Conservation (phyloP, 2,329 filamentous ascomycete genomes). For the Sphaerostilbella broomeana region DNA sequence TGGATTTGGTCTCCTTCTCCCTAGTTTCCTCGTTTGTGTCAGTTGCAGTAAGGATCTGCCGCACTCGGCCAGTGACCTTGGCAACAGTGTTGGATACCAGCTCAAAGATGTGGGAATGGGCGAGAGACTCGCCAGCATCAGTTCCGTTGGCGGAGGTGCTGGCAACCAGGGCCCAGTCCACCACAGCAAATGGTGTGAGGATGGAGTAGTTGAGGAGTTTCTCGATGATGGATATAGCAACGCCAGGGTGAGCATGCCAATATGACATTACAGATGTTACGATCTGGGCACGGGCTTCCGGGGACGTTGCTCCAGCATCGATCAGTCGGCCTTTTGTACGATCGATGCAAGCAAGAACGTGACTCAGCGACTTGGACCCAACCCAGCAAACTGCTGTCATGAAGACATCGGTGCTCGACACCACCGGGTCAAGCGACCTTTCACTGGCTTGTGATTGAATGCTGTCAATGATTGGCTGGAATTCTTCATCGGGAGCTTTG, state of each 20-base stretch:
- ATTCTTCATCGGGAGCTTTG: constrained; percentile 79
- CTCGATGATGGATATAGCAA: constrained; percentile 87
- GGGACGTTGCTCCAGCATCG: constrained; percentile 66
- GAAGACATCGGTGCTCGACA: constrained; percentile 88
- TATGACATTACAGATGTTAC: constrained; percentile 85
- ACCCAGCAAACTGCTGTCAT: constrained; percentile 90
- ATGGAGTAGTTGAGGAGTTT: constrained; percentile 98
- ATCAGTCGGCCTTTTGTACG: constrained; percentile 85
- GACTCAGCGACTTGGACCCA: constrained; percentile 90
- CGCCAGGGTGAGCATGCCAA: constrained; percentile 87
- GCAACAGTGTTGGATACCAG: constrained; percentile 81
- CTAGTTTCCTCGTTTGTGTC: constrained; percentile 60
- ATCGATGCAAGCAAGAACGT: constrained; percentile 93
- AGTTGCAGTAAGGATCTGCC: constrained; percentile 65
- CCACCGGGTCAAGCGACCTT: constrained; percentile 66
- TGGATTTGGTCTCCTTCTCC: constrained; percentile 61
- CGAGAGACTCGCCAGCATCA: constrained; percentile 58
- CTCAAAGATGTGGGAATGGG: constrained; percentile 75
- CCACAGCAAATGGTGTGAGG: constrained; percentile 73
- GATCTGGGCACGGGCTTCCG: constrained; percentile 77
- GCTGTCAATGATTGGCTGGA: constrained; percentile 71
- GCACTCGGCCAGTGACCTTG: constrained; percentile 82
- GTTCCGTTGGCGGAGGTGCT: constrained; percentile 41
- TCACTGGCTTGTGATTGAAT: constrained; percentile 75
- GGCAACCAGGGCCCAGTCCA: constrained; percentile 81